Evolutionary conservation across 108 stramenopile genomes (phyloP).

Genomic region (Craspedostauros australis): DNA sequence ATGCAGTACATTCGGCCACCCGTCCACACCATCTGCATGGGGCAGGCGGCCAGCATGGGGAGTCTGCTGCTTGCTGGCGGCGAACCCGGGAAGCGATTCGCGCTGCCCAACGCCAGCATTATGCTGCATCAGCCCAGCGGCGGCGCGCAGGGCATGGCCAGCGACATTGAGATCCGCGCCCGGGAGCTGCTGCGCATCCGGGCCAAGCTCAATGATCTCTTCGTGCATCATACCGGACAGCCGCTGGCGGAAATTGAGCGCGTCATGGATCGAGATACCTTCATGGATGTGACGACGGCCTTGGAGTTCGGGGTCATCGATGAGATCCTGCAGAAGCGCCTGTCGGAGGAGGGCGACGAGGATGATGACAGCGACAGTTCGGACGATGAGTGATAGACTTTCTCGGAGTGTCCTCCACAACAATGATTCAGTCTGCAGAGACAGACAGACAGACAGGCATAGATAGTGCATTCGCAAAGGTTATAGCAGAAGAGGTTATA

Average conservation of each 20-base stretch:
- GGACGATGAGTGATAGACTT: too few species aligned
- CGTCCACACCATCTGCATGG: conserved; percentile 95
- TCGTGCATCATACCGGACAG: conserved; percentile 84
- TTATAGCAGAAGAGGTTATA: too few species aligned
- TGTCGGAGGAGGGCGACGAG: too few species aligned
- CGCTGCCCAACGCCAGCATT: conserved; percentile 86
- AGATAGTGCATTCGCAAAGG: too few species aligned
- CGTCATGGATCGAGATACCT: conserved; percentile 95
- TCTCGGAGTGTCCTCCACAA: too few species aligned
- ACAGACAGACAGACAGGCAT: too few species aligned
- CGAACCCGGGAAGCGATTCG: conserved; percentile 58
- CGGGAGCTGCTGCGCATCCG: conserved; percentile 74
- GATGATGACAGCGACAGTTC: too few species aligned
- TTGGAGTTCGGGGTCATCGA: conserved; percentile 92
- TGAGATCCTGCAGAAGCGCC: conserved; percentile 76
- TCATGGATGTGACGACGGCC: conserved; percentile 83
- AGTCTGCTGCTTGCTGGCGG: conserved; percentile 87
- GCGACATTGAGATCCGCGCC: conserved; percentile 92
- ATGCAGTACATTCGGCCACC: conserved; percentile 94
- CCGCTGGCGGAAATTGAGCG: conserved; percentile 69
- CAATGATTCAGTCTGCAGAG: too few species aligned
- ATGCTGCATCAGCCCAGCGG: conserved; percentile 96
- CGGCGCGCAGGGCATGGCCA: conserved; percentile 93
- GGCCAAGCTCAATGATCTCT: conserved; percentile 74
- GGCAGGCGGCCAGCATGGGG: conserved; percentile 96